phyloP scores from a whole-genome alignment of 441 rosid genomes.

The Dalechampia spathulata region DNA sequence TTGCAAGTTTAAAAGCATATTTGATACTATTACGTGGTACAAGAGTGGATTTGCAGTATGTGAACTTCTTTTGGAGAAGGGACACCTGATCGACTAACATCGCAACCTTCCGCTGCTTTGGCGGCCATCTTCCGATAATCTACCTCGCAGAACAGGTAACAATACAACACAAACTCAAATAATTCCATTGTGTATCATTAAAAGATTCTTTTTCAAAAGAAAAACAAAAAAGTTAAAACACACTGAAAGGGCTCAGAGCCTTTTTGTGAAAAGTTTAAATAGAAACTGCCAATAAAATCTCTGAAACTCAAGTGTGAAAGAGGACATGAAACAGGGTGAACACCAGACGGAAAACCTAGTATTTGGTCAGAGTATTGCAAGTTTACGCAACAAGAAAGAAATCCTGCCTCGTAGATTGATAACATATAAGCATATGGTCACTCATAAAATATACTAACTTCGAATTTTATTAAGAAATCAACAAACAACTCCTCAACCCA shows the following conservation, averaged over 20 bases:
- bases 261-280: no score
- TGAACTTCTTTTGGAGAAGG: conserved; percentile 35
- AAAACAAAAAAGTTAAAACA: no score
- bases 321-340: neutral
- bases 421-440: neutral
- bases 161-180: neutral
- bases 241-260: neutral
- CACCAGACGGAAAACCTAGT: neutral
- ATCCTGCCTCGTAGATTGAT: neutral
- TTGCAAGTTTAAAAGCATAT: conserved; percentile 61
- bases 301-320: no score
- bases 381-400: neutral
- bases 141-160: conserved; percentile 30
- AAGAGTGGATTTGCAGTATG: conserved; percentile 25
- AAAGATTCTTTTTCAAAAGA: neutral
- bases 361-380: neutral
- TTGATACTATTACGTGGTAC: conserved; percentile 46
- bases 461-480: neutral
- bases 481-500: no score
- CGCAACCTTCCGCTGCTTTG: conserved; percentile 47
- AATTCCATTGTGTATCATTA: neutral
- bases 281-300: no score
- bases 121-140: conserved; percentile 40
- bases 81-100: conserved; percentile 36
- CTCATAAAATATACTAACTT: no score